Conservation (phyloP, 2,329 filamentous ascomycete genomes). For the Whalleya microplaca region DNA sequence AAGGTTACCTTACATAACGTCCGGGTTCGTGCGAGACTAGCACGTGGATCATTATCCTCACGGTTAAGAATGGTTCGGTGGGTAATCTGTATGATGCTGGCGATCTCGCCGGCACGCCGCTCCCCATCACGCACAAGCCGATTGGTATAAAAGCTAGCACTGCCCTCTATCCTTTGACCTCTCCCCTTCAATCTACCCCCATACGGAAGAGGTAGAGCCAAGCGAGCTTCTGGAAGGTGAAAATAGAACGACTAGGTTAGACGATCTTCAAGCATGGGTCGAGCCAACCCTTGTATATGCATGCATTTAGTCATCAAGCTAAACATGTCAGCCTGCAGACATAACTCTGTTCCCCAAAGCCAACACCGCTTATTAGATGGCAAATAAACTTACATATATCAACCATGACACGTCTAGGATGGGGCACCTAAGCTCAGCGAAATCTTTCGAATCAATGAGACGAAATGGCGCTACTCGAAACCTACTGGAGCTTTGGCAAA, state of each 20-base stretch:
- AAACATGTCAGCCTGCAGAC: background rate
- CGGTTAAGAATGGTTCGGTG: background rate
- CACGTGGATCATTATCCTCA: background rate
- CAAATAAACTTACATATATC: background rate
- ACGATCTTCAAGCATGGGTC: background rate
- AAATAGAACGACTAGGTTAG: background rate
- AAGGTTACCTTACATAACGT: background rate
- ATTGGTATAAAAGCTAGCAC: background rate
- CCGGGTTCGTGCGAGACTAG: background rate
- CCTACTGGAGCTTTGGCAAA: too few relatives aligned
- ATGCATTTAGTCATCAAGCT: background rate
- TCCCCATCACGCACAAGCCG: background rate
- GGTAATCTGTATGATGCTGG: background rate
- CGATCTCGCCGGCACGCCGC: background rate
- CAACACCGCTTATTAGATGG: background rate
- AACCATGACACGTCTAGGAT: background rate
- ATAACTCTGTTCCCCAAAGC: background rate
- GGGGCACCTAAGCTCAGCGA: too few relatives aligned
- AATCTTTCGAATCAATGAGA: too few relatives aligned
- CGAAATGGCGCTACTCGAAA: too few relatives aligned
- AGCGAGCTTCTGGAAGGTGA: background rate
- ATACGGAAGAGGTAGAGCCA: background rate
- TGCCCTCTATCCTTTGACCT: background rate
- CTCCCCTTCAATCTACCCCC: background rate
- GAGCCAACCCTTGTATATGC: background rate